Conservation (phyloP, 495 filamentous ascomycete species). For the Clohesyomyces aquaticus region DNA sequence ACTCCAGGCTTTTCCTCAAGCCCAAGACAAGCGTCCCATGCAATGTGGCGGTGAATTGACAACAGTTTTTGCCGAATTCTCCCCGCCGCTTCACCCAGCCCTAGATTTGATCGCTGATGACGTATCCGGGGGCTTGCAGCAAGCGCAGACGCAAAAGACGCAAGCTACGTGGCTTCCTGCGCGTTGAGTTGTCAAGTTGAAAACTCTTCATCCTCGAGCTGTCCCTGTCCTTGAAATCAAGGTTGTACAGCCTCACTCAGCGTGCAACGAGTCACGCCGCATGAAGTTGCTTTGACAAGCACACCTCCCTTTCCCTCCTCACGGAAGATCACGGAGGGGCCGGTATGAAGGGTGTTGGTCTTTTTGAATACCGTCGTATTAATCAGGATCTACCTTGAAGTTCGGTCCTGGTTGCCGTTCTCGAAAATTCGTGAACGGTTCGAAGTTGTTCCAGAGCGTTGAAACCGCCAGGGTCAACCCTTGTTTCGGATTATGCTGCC, state of each 20-base stretch:
- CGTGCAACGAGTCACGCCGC: slow-evolving; percentile 4
- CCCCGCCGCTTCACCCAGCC: slow-evolving; percentile 7
- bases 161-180: slow-evolving; percentile 26
- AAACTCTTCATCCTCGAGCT: slow-evolving; percentile 4
- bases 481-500: slow-evolving; percentile 17
- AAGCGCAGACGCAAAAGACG: not conserved
- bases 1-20: not conserved
- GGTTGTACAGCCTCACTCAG: slow-evolving; percentile 23
- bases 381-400: not conserved
- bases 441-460: slow-evolving; percentile 3
- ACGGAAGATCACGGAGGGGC: no score
- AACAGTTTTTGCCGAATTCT: not conserved
- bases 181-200: slow-evolving; percentile 29
- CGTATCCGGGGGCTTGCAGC: slow-evolving; percentile 6
- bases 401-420: not conserved
- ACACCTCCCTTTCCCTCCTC: not conserved
- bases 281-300: slow-evolving; percentile 5
- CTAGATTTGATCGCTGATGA: slow-evolving; percentile 1
- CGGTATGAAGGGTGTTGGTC: no score
- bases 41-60: slow-evolving; percentile 21
- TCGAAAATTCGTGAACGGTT: slow-evolving; percentile 19
- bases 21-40: slow-evolving; percentile 16
- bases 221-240: not conserved
- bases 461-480: slow-evolving; percentile 7
- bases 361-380: no score